Conservation (phyloP, 2,329 filamentous ascomycete species). For the Paecilomyces dactylethromorphus region DNA sequence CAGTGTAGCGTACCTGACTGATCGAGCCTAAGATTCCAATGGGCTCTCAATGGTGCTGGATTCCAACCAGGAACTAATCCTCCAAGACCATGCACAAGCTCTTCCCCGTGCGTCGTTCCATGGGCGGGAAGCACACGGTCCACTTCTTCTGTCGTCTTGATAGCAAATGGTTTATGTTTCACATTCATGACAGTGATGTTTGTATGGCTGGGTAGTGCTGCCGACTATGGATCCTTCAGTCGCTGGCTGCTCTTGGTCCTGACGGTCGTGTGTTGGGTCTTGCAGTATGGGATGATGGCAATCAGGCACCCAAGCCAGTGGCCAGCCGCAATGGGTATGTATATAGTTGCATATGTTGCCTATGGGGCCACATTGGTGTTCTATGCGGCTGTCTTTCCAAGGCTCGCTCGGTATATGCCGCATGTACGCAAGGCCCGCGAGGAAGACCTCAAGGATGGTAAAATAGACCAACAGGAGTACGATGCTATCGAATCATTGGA, state of each 20-base stretch:
- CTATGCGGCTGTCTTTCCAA: slow-evolving; percentile 35
- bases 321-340: slow-evolving; percentile 35
- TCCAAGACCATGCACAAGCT: slow-evolving; percentile 21
- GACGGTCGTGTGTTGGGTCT: slow-evolving; percentile 35
- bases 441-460: slow-evolving; percentile 32
- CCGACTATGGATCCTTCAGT: slow-evolving; percentile 37
- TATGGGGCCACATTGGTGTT: slow-evolving; percentile 38
- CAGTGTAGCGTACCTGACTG: neutral
- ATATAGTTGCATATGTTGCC: slow-evolving; percentile 33
- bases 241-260: slow-evolving; percentile 34
- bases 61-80: slow-evolving; percentile 31
- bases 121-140: slow-evolving; percentile 33
- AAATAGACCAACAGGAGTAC: slow-evolving; percentile 31
- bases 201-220: slow-evolving; percentile 34
- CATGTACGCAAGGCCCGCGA: slow-evolving; percentile 36
- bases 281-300: slow-evolving; percentile 36
- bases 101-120: slow-evolving; percentile 32
- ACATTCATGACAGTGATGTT: slow-evolving; percentile 39
- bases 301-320: slow-evolving; percentile 32
- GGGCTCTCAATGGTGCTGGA: slow-evolving; percentile 31
- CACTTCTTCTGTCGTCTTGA: slow-evolving; percentile 33
- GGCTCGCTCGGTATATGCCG: slow-evolving; percentile 34
- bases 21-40: slow-evolving; percentile 28
- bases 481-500: slow-evolving; percentile 37
- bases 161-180: slow-evolving; percentile 38